Evolutionary conservation across 176 grass and related monocot genomes (phyloP).

Genomic region (Aegilops tauschii): DNA sequence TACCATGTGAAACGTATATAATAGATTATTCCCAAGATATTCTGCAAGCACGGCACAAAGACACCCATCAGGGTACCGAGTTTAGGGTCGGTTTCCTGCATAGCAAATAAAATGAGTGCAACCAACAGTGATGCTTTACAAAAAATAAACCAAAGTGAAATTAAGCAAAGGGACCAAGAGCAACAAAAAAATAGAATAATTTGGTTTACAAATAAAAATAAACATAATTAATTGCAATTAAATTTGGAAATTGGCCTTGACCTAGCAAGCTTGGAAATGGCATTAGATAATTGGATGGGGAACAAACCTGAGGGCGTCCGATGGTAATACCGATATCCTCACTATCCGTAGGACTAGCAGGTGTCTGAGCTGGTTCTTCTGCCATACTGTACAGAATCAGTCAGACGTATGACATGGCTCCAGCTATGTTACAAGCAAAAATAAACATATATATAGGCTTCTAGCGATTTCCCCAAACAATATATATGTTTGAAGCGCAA

Average conservation of each 20-base stretch:
- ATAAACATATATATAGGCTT: neutral
- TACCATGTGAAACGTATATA: slow-evolving; percentile 98
- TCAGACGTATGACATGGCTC: slow-evolving; percentile 6
- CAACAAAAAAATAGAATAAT: neutral
- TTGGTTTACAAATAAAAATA: neutral
- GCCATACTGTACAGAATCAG: slow-evolving; percentile 72
- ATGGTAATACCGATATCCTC: slow-evolving; percentile 59
- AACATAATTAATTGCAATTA: neutral
- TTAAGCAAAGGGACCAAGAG: neutral
- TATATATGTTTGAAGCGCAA: neutral
- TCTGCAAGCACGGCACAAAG: slow-evolving; percentile 94
- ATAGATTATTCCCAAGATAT: slow-evolving; percentile 98
- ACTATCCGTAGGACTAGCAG: slow-evolving; percentile 55
- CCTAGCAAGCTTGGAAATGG: neutral
- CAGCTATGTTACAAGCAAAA: neutral
- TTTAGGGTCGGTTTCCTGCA: slow-evolving; percentile 63
- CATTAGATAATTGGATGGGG: neutral
- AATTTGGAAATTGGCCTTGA: neutral
- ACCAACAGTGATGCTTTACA: neutral
- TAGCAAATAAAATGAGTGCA: slow-evolving; percentile 20
- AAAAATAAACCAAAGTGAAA: neutral
- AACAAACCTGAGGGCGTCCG: slow-evolving; percentile 49
- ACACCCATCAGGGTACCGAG: slow-evolving; percentile 93
- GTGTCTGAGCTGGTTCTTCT: slow-evolving; percentile 59
- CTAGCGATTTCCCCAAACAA: neutral